These are phyloP conservation scores for Mycena crocata DNA, from an alignment of 768 basidiomycete genomes.

Conservation along the genomic window DNA sequence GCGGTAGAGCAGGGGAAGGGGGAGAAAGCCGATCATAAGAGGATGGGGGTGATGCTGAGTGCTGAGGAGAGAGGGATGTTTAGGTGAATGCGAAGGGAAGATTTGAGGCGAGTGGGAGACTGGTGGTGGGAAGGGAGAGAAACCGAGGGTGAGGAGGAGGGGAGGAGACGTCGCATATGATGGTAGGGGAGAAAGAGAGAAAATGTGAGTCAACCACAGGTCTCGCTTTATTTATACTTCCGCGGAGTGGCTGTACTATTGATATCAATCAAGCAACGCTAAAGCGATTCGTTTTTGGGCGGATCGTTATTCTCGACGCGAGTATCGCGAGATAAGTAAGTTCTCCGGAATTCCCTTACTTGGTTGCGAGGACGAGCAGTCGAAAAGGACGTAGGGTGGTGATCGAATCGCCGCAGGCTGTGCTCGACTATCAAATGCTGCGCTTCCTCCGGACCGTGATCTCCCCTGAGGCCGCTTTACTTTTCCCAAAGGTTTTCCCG, in stretches of 20 bases:
- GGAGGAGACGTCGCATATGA: neutral
- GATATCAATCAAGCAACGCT: neutral
- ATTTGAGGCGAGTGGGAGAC: too few relatives aligned
- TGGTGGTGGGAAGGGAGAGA: neutral
- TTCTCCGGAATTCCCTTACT: constrained; percentile 2
- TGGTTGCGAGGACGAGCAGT: neutral
- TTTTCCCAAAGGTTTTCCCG: neutral
- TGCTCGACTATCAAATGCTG: constrained; percentile 1
- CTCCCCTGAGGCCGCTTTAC: too few relatives aligned
- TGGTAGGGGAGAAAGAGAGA: neutral
- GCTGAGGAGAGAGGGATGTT: too few relatives aligned
- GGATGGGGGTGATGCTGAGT: too few relatives aligned
- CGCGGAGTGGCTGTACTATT: neutral
- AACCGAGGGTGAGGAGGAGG: neutral
- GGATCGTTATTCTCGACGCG: neutral
- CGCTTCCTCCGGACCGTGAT: neutral
- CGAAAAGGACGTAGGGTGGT: neutral
- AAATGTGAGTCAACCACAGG: neutral
- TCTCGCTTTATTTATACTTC: neutral
- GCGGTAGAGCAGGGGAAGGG: too few relatives aligned
- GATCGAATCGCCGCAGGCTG: neutral
- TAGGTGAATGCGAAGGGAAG: too few relatives aligned
- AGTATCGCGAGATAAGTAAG: neutral
- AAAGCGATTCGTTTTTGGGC: neutral
- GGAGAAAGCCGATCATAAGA: too few relatives aligned